These are phyloP conservation scores for Mucor ambiguus DNA, from an alignment of 371 early-diverging fungal genomes.

Conservation along the genomic window DNA sequence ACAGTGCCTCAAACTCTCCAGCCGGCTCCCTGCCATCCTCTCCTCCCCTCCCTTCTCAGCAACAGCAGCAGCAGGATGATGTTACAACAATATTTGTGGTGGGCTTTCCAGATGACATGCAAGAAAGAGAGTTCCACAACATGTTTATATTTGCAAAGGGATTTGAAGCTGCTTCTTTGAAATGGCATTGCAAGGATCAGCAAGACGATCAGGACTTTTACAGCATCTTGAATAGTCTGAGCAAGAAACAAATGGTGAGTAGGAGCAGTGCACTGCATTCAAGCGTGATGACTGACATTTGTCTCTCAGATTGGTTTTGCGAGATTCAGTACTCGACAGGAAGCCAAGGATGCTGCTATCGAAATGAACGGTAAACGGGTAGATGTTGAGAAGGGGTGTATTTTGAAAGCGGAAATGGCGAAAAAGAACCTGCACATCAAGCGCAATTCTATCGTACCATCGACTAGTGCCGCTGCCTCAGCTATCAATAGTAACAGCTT, in stretches of 20 bases:
- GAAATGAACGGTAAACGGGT: conserved; percentile 41
- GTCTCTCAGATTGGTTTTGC: conserved; percentile 46
- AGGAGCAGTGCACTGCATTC: not conserved
- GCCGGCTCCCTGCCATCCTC: conserved; percentile 8
- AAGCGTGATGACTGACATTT: too few relatives aligned
- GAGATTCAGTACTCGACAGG: conserved; percentile 42
- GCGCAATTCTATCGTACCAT: conserved; percentile 15
- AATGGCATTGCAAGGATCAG: conserved; percentile 73
- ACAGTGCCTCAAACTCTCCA: conserved; percentile 13
- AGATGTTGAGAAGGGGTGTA: conserved; percentile 39
- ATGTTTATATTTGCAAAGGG: conserved; percentile 96
- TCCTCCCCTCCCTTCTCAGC: conserved; percentile 11
- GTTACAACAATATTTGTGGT: conserved; percentile 97
- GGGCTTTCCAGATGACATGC: conserved; percentile 97
- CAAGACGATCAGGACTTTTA: conserved; percentile 33
- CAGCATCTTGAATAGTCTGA: conserved; percentile 6
- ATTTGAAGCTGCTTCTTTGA: conserved; percentile 94
- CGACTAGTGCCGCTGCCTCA: not conserved
- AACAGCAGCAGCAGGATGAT: conserved; percentile 41
- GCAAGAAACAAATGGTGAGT: conserved; percentile 87
- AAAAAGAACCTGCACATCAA: conserved; percentile 54
- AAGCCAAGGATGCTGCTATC: conserved; percentile 41
- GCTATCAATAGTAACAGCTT: not conserved
- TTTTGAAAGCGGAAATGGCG: conserved; percentile 53
- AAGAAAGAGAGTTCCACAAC: conserved; percentile 96